A percentile compares a stretch with the other conserved stretches of the same genome.
Evolutionary conservation across 345 rosid genomes (phyloP).

Genomic region (Linum trigynum): DNA sequence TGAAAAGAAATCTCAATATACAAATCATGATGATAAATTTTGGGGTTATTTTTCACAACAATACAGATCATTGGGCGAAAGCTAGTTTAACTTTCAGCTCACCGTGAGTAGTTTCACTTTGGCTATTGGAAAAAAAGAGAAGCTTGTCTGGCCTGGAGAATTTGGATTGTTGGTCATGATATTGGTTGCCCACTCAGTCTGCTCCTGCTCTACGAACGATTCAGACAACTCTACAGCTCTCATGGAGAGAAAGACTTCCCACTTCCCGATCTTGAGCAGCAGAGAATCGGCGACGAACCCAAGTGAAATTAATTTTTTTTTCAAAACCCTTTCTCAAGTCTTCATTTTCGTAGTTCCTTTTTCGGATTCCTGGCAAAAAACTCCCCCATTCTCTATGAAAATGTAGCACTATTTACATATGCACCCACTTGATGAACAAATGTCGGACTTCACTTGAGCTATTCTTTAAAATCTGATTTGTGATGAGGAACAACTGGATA

Average conservation of each 20-base stretch:
- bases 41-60: conserved; percentile 71
- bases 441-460: conserved; percentile 87
- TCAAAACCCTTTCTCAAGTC: neutral
- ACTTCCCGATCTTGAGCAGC: conserved; percentile 60
- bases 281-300: conserved; percentile 55
- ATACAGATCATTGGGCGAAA: conserved; percentile 80
- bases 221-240: conserved; percentile 30
- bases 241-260: conserved; percentile 47
- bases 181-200: conserved; percentile 67
- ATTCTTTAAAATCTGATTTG: conserved; percentile 99
- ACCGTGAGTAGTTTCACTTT: conserved; percentile 51
- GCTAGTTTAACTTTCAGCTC: conserved; percentile 59
- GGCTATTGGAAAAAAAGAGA: conserved; percentile 58
- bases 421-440: conserved; percentile 74
- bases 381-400: neutral
- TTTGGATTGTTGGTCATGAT: conserved; percentile 82
- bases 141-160: conserved; percentile 83
- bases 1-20: too few relatives aligned
- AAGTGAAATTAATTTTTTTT: conserved; percentile 44
- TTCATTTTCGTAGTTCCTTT: neutral
- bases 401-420: conserved; percentile 37
- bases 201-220: conserved; percentile 69
- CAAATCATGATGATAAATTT: too few relatives aligned
- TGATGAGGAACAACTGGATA: conserved; percentile 96
- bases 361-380: neutral